Evolutionary conservation across 2,329 filamentous ascomycete genomes (phyloP), one percentile per base, ranked within the genome.

Genomic region (Colletotrichum truncatum): DNA sequence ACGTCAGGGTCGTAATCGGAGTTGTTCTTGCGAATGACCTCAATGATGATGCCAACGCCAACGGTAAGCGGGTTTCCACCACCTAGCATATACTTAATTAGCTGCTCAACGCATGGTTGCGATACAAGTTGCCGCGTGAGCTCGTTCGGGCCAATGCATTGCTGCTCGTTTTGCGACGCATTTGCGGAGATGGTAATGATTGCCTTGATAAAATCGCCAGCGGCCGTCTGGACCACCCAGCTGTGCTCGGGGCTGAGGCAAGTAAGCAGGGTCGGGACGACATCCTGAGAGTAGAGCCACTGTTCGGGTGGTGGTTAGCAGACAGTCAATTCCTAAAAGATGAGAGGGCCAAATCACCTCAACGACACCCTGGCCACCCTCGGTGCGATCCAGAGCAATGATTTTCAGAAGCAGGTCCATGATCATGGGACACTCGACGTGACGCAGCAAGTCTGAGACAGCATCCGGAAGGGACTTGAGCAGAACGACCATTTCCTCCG

Each of bases 151-250:
- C 96, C 96, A 75, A 99, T 98, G 73, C 97, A 98, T n/a, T 95
- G 96, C 76, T 98, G 94, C 74, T 99, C 96, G 73, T 98, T 97
- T 72, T 97, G 96, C 2, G 95, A 98, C 3, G 96, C 96, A 74
- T 99, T 99, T 66, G 96, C 96, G 2, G 96, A 98, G 64, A 99
- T 98, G 25, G 96, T 99, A 70, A 99, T 98, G 75, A 99, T 98
- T 41, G 96, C 96, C 78, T 99, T 99, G 72, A 99, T 87, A 71
- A 99, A 99, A 75, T 99, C 96, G 43, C 96, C 96, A 1, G 96
- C 96, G 0, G 96, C 97, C 0, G 96, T 98, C 77, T 99, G 96
- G 2, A 96, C 97, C 1, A 95, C 93, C 77, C 93, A 93, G 68
- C 90, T 92, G 74, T 97, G 90, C 67, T 97, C 89, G 1, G 94